Evolutionary conservation across 2,329 filamentous ascomycete genomes (phyloP).

Genomic region (Aureobasidium uvarum): DNA sequence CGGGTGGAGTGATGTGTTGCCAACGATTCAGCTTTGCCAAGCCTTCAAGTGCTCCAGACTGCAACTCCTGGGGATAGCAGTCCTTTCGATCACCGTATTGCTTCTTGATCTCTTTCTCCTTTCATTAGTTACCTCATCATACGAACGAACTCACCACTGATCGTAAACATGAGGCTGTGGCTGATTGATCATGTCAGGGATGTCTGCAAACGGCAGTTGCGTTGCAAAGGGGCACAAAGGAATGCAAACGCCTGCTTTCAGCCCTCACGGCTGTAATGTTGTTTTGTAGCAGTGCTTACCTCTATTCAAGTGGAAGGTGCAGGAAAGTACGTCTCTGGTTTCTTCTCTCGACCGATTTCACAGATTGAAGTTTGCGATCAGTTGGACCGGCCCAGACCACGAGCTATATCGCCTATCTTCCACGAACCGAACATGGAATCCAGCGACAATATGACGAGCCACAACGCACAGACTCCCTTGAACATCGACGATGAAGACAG

Average conservation of each 20-base stretch:
- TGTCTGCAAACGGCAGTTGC: neutral
- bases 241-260: neutral
- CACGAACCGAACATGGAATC: no score
- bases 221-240: constrained; percentile 7
- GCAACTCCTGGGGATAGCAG: neutral
- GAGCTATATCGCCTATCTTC: no score
- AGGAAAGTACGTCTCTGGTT: no score
- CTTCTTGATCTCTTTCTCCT: neutral
- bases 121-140: neutral
- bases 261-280: neutral
- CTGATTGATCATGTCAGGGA: neutral
- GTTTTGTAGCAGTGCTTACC: neutral
- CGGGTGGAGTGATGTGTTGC: neutral
- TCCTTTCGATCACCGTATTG: neutral
- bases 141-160: neutral
- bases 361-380: no score
- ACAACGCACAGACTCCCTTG: neutral
- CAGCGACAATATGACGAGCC: neutral
- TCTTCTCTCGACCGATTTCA: no score
- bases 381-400: neutral
- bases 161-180: neutral
- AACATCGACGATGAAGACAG: neutral
- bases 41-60: neutral
- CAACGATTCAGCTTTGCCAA: neutral
- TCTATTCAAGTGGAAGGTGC: neutral